A percentile compares a stretch with the other conserved stretches of the same genome.
Conservation (phyloP, 2,329 filamentous ascomycete species). For the Penicillium griseofulvum region DNA sequence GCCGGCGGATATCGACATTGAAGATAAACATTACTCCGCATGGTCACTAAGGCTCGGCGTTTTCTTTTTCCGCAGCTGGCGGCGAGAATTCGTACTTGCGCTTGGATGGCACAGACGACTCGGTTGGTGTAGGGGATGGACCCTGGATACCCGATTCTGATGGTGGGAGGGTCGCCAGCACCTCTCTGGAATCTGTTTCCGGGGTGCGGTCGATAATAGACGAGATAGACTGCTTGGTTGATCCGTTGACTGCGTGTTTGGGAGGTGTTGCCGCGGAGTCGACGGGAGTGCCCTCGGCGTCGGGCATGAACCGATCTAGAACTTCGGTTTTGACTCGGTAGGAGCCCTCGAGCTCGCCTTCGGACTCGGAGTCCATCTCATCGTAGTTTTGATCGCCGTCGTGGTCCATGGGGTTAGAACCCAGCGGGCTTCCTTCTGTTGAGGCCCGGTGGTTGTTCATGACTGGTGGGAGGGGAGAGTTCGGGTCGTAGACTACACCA, state of each 20-base stretch:
- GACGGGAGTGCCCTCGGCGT: constrained; percentile 10
- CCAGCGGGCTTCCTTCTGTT: constrained; percentile 36
- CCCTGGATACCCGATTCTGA: constrained; percentile 23
- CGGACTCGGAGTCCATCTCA: constrained; percentile 32
- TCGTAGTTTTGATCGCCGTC: constrained; percentile 32
- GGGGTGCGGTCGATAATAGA: constrained; percentile 41
- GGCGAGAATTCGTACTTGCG: constrained; percentile 23
- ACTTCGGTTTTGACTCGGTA: constrained; percentile 32
- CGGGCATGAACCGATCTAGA: constrained; percentile 23
- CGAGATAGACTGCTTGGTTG: constrained; percentile 40
- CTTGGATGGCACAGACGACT: constrained; percentile 20
- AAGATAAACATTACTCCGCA: constrained; percentile 17
- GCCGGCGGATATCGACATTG: constrained; percentile 1
- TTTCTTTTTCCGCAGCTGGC: constrained; percentile 24
- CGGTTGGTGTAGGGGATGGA: constrained; percentile 11
- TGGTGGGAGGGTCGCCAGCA: constrained; percentile 19
- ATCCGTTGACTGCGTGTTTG: constrained; percentile 25
- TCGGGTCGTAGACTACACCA: constrained; percentile 39
- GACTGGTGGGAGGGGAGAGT: constrained; percentile 36
- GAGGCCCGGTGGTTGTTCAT: constrained; percentile 33
- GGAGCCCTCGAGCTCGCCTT: constrained; percentile 22
- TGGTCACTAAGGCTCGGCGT: constrained; percentile 23
- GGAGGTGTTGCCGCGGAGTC: constrained; percentile 14
- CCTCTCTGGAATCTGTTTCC: constrained; percentile 24
- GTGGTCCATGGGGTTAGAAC: constrained; percentile 28